Evolutionary conservation across 2,329 filamentous ascomycete genomes (phyloP).

Genomic region (Alternaria brassicae): DNA sequence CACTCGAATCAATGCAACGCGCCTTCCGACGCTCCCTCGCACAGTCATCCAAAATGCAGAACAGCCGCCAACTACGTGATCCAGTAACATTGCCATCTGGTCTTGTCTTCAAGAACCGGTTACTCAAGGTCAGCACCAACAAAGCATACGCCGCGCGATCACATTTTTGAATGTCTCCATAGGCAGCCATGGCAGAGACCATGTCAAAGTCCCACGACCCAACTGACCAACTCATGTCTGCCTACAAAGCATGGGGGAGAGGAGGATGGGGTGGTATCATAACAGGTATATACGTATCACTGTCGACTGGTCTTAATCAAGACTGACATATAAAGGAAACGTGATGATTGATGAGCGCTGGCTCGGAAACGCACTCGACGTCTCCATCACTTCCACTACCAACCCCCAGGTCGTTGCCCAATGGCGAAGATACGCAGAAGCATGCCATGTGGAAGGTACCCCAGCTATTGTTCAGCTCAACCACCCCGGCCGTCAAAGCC

Average conservation of each 20-base stretch:
- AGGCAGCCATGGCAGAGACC: constrained; percentile 41
- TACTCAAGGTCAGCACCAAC: constrained; percentile 57
- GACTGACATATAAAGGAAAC: constrained; percentile 10
- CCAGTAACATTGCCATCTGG: constrained; percentile 36
- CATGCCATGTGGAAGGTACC: constrained; percentile 65
- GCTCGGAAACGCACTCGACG: not conserved
- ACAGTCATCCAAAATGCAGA: not conserved
- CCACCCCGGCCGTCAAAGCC: constrained; percentile 66
- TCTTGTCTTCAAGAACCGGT: constrained; percentile 46
- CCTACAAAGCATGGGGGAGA: constrained; percentile 60
- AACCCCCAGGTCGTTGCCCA: constrained; percentile 57
- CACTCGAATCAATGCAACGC: not conserved
- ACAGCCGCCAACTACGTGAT: constrained; percentile 7
- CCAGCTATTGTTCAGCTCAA: constrained; percentile 65
- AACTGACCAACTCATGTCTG: constrained; percentile 55
- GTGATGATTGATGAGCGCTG: not conserved
- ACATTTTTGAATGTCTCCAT: constrained; percentile 40
- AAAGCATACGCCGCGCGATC: constrained; percentile 52
- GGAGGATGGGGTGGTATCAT: constrained; percentile 56
- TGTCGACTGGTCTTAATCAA: not conserved
- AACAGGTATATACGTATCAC: constrained; percentile 44
- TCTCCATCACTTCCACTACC: constrained; percentile 58
- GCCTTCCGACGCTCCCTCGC: not conserved
- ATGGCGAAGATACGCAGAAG: constrained; percentile 7
- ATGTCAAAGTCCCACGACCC: constrained; percentile 29